A percentile compares a stretch with the other conserved stretches of the same genome.
These are phyloP conservation scores for Epichloe baconii DNA, from an alignment of 2,329 filamentous ascomycete species.

Conservation along the genomic window DNA sequence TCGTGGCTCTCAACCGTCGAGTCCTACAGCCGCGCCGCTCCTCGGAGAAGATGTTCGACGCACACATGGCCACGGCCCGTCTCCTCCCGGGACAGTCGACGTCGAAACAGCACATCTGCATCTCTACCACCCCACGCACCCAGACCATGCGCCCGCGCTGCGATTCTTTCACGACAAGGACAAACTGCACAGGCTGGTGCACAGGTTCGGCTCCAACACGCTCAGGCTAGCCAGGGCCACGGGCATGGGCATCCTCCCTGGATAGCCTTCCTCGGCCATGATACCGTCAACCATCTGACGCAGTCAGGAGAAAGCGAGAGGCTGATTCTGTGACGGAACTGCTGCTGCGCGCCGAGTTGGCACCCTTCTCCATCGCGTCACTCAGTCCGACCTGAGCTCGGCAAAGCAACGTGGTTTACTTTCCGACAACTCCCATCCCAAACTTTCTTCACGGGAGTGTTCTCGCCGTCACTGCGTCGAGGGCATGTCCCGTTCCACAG, in stretches of 20 bases:
- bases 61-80: slow-evolving; percentile 35
- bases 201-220: slow-evolving; percentile 13
- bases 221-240: slow-evolving; percentile 15
- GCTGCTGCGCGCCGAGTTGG: slow-evolving; percentile 24
- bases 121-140: slow-evolving; percentile 39
- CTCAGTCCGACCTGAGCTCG: slow-evolving; percentile 11
- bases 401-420: too few species aligned
- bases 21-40: slow-evolving; percentile 29
- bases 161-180: slow-evolving; percentile 27
- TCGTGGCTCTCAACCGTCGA: slow-evolving; percentile 41
- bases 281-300: slow-evolving; percentile 32
- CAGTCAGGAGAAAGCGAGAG: slow-evolving; percentile 24
- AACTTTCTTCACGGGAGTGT: too few species aligned
- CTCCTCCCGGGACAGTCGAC: slow-evolving; percentile 22
- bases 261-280: slow-evolving; percentile 29
- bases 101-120: slow-evolving; percentile 41
- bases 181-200: slow-evolving; percentile 16
- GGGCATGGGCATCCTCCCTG: slow-evolving; percentile 21
- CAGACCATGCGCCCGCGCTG: slow-evolving; percentile 33
- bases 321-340: slow-evolving; percentile 27
- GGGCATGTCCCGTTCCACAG: too few species aligned
- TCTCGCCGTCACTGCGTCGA: too few species aligned
- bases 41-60: slow-evolving; percentile 36
- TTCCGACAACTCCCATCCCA: too few species aligned
- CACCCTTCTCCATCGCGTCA: slow-evolving; percentile 15